Conservation (phyloP, 768 basidiomycete genomes). For the Postia placenta region DNA sequence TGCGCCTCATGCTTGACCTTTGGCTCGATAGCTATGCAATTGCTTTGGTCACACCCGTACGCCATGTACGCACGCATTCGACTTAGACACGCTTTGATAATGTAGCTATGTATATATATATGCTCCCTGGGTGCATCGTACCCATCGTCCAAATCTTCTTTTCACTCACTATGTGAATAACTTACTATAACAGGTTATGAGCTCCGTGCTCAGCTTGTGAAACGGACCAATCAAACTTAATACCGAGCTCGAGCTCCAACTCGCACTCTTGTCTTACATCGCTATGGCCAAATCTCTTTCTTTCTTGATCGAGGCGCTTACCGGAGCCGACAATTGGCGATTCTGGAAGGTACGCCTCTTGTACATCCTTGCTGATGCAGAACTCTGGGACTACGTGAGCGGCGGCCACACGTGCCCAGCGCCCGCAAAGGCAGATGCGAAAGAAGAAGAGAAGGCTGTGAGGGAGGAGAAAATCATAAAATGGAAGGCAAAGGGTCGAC, state of each 20-base stretch:
- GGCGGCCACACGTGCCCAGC: not conserved
- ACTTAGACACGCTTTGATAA: too few relatives aligned
- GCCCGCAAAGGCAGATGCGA: not conserved
- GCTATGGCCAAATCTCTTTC: not conserved
- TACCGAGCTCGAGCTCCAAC: too few relatives aligned
- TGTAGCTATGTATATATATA: too few relatives aligned
- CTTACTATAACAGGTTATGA: slow-evolving; percentile 6
- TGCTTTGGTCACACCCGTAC: too few relatives aligned
- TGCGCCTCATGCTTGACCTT: too few relatives aligned
- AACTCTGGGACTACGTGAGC: slow-evolving; percentile 7
- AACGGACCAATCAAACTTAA: not conserved
- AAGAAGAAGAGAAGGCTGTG: not conserved
- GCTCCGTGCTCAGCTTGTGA: not conserved
- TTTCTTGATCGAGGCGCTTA: slow-evolving; percentile 4
- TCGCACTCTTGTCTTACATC: too few relatives aligned
- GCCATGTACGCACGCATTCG: too few relatives aligned
- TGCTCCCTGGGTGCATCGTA: too few relatives aligned
- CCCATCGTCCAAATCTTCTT: too few relatives aligned
- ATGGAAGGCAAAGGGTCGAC: slow-evolving; percentile 26
- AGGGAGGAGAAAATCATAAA: slow-evolving; percentile 8
- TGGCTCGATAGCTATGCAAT: too few relatives aligned
- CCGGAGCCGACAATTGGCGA: slow-evolving; percentile 2
- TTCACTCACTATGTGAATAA: too few relatives aligned
- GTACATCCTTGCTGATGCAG: slow-evolving; percentile 1
- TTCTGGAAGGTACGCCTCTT: slow-evolving; percentile 5